Evolutionary conservation across 2,329 filamentous ascomycete genomes (phyloP).

Genomic region (Colletotrichum chlorophyti): DNA sequence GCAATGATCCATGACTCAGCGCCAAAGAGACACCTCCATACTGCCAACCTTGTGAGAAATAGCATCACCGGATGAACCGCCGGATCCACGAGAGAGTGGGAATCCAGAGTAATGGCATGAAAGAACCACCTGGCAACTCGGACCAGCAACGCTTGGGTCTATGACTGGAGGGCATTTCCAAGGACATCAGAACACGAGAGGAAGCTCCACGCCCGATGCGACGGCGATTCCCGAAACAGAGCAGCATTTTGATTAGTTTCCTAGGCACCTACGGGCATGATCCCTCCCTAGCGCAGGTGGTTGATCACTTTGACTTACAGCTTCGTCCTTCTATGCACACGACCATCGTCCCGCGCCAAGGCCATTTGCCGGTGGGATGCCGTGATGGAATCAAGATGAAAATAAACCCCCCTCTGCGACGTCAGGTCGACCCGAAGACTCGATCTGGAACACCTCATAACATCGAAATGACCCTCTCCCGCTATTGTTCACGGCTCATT

Average conservation of each 20-base stretch:
- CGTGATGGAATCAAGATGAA: too few relatives aligned
- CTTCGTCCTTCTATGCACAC: background rate
- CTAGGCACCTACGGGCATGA: slow-evolving; percentile 1
- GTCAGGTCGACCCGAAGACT: too few relatives aligned
- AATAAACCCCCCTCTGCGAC: too few relatives aligned
- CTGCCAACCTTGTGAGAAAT: background rate
- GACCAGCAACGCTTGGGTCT: too few relatives aligned
- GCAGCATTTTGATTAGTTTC: background rate
- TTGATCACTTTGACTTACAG: background rate
- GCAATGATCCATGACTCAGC: background rate
- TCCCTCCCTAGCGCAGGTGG: too few relatives aligned
- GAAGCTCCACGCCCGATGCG: slow-evolving; percentile 1
- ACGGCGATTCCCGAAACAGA: slow-evolving; percentile 11
- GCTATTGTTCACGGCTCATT: too few relatives aligned
- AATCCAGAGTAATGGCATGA: background rate
- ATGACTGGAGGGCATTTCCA: background rate
- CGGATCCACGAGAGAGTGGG: background rate
- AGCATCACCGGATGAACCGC: background rate
- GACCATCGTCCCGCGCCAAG: background rate
- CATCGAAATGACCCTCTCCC: too few relatives aligned
- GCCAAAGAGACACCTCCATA: background rate
- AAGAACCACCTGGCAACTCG: too few relatives aligned
- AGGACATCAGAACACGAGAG: background rate
- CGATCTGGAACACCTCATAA: too few relatives aligned
- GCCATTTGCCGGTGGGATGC: too few relatives aligned